Base-by-base conservation (phyloP, 305 asterid genomes). In the Fraxinus sp. region DNA sequence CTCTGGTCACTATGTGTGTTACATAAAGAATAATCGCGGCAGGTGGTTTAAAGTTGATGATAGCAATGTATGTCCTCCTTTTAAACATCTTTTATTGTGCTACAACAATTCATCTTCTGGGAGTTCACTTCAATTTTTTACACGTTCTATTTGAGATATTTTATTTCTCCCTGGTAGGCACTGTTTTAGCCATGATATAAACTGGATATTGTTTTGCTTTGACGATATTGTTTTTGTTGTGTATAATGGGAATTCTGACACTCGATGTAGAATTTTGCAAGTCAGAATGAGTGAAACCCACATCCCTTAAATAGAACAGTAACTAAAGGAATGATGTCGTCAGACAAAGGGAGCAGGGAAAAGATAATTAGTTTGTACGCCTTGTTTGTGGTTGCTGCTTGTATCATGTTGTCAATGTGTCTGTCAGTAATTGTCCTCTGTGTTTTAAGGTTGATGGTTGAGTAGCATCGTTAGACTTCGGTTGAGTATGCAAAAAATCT, bases 1-100 rank as follows among this genome's bases (percentile, higher is more conserved):
- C 88, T 91, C 95, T 85, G 98, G 98, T 82, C 98, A 94, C 88
- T 94, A 94, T 74, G 88, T 94, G 74, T 92, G 94, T 84, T 93
- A 92, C 84, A 88, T 94, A 44, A 93, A 91, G 87, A 93, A 91
- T 79, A 84, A 87, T 82, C 93, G 84, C 49, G 91, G 93, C 81
- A 86, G 81, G 89, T 94, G 98, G 98, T 94, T 90, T 90, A 89
- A 90, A 86, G 92, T 88, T 79, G 93, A 94, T 66, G 98, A 94
- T 84, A 89, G 91, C 77, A 81, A 46, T 90, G 98, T 94, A 89
- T 55, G 94, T 79, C 72, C 83, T 78, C 39, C 49, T 68, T 81
- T 74, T 35, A 1, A 68, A n/a, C 26, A 26, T 52, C 74, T 78
- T 81, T 44, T 79, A 46, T 33, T 81, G 37, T 59, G 78, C 62